Base-by-base conservation (phyloP, 2,329 filamentous ascomycete genomes). In the Ophiocordyceps camponoti-floridani region DNA sequence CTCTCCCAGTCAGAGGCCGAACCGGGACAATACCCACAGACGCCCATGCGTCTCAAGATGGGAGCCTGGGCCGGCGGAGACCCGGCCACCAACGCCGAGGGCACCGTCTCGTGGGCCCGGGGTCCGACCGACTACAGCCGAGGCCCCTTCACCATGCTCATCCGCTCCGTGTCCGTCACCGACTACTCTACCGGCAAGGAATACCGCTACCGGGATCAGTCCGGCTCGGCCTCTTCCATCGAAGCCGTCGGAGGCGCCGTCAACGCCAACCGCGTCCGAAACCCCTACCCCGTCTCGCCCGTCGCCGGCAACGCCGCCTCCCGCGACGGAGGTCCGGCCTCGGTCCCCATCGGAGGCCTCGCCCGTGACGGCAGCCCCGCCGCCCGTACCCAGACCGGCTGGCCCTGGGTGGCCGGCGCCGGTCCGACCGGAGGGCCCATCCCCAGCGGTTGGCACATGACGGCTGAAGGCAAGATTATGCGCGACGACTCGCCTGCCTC, bases 31-130 rank as follows among this genome's bases (percentile, higher is more conserved):
- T 98, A 93, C 58, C 91, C 91, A 8, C 91, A 98, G 65, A 87
- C 87, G 1, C 91, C 91, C 4, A 94, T 94, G 86, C 82, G 87
- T 63, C 67, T 96, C 64, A 93, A 89, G 63, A 79, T 96, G 54
- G 91, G 91, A 48, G 69, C 82, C 46, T 98, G 91, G 91, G 79
- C 85, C 44, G 91, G 87, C 56, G 91, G 91, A 53, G 91, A 96
- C 61, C 64, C 85, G 1, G 70, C 69, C 53, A 50, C 50, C 49
- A 95, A 96, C 61, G 57, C 79, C 1, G 60, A 71, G 13, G 91
- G 91, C 47, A 96, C 89, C 14, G 85, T 96, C 54, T 69, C 77
- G 51, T 98, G 91, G 91, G 84, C 91, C 46, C 75, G 82, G 45
- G 91, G 91, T 13, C 72, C 76, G 43, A 94, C 86, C 43, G 78